A percentile compares a stretch with the other conserved stretches of the same genome.
Conservation (phyloP, 306 rosid species). For the Cucurbita argyrosperma region DNA sequence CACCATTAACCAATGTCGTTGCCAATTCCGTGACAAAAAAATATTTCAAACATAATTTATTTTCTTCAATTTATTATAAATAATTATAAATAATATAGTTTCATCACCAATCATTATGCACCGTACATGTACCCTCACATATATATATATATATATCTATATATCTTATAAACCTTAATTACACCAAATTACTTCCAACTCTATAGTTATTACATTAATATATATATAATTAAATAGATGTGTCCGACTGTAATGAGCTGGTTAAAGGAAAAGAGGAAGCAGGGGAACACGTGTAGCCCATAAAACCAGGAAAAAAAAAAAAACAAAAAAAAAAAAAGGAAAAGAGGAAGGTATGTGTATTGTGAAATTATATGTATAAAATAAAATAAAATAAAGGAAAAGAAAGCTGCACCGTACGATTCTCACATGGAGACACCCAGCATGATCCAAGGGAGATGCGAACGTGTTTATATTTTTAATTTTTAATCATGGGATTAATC, state of each 20-base stretch:
- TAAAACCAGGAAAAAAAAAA: not conserved
- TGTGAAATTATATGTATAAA: not conserved
- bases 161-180: too few relatives aligned
- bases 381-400: slow-evolving; percentile 11
- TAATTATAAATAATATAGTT: not conserved
- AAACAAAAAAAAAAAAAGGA: not conserved
- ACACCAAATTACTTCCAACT: too few relatives aligned
- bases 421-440: slow-evolving; percentile 45
- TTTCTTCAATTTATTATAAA: not conserved
- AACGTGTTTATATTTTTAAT: slow-evolving; percentile 22
- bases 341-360: not conserved
- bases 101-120: not conserved
- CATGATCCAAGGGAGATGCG: slow-evolving; percentile 28
- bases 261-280: slow-evolving; percentile 14
- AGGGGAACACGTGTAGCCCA: slow-evolving; percentile 35
- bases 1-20: not conserved
- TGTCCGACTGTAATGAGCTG: slow-evolving; percentile 19
- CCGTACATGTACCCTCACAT: not conserved
- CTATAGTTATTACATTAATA: too few relatives aligned
- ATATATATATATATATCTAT: not conserved
- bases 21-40: not conserved
- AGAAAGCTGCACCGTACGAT: slow-evolving; percentile 17
- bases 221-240: not conserved
- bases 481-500: not conserved
- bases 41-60: not conserved